A percentile compares a stretch with the other conserved stretches of the same genome.
These are phyloP conservation scores for Sporopachydermia cereana DNA, from an alignment of 1,139 yeast species.

Conservation along the genomic window DNA sequence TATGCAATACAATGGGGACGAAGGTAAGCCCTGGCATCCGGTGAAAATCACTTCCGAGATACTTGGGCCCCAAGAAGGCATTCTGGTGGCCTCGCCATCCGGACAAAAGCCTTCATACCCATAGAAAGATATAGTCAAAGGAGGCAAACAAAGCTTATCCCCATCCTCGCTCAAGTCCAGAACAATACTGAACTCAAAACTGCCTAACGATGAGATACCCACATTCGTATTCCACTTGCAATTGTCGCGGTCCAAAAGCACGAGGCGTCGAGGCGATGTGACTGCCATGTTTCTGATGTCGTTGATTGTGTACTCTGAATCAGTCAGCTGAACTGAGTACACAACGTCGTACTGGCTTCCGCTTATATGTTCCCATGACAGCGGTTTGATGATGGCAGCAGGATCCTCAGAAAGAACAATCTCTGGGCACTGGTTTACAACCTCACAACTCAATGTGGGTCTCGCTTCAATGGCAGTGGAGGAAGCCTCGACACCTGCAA, in stretches of 20 bases:
- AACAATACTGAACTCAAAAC: background rate
- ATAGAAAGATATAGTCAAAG: slow-evolving; percentile 1
- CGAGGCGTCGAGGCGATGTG: background rate
- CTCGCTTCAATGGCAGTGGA: too few species aligned
- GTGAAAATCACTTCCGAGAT: background rate
- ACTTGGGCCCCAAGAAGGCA: slow-evolving; percentile 4
- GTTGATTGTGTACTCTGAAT: background rate
- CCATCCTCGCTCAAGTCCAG: background rate
- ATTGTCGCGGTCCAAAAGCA: background rate
- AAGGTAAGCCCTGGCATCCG: background rate
- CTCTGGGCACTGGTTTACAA: slow-evolving; percentile 2
- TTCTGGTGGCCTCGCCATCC: slow-evolving; percentile 1
- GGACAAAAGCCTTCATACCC: slow-evolving; percentile 2
- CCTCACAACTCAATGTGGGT: too few species aligned
- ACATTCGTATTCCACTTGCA: slow-evolving; percentile 1
- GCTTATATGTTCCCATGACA: slow-evolving; percentile 91
- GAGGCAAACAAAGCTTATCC: background rate
- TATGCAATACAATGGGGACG: slow-evolving; percentile 1
- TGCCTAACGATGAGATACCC: background rate
- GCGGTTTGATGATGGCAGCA: slow-evolving; percentile 2
- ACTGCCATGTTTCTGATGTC: slow-evolving; percentile 1
- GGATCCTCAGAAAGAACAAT: background rate
- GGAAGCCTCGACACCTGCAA: too few species aligned
- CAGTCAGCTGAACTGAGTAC: slow-evolving; percentile 2
- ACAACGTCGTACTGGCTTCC: slow-evolving; percentile 99